Conservation (phyloP, 2,329 filamentous ascomycete genomes). For the Phoma sp. region DNA sequence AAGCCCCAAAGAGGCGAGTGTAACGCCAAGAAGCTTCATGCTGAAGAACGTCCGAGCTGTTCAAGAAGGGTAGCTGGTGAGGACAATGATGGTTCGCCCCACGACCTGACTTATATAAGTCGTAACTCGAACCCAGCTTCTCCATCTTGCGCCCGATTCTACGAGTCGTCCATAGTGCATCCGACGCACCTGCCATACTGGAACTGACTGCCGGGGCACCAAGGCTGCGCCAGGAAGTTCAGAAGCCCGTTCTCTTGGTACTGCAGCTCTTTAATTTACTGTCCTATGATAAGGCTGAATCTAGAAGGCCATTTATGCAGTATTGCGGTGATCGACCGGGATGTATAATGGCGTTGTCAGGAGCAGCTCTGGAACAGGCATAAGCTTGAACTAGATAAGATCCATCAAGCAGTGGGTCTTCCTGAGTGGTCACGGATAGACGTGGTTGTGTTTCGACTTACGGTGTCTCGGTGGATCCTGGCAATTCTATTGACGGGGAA, state of each 20-base stretch:
- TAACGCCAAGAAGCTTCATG: constrained; percentile 44
- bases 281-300: constrained; percentile 17
- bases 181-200: constrained; percentile 20
- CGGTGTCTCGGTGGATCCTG: neutral
- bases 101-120: constrained; percentile 11
- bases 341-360: constrained; percentile 8
- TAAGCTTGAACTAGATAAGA: constrained; percentile 21
- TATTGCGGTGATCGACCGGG: constrained; percentile 15
- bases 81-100: constrained; percentile 5
- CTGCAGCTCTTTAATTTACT: constrained; percentile 17
- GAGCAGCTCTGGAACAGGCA: constrained; percentile 12
- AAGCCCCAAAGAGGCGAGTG: constrained; percentile 42
- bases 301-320: constrained; percentile 17
- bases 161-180: constrained; percentile 5
- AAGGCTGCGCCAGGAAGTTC: constrained; percentile 19
- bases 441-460: constrained; percentile 8
- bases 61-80: constrained; percentile 14
- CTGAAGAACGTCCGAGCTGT: neutral
- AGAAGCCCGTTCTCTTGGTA: constrained; percentile 12
- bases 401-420: constrained; percentile 10
- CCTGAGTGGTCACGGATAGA: constrained; percentile 8
- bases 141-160: neutral
- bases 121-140: neutral
- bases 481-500: constrained; percentile 2
- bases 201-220: constrained; percentile 12